Evolutionary conservation across 441 rosid species (phyloP).

Genomic region (Jatropha multifida): DNA sequence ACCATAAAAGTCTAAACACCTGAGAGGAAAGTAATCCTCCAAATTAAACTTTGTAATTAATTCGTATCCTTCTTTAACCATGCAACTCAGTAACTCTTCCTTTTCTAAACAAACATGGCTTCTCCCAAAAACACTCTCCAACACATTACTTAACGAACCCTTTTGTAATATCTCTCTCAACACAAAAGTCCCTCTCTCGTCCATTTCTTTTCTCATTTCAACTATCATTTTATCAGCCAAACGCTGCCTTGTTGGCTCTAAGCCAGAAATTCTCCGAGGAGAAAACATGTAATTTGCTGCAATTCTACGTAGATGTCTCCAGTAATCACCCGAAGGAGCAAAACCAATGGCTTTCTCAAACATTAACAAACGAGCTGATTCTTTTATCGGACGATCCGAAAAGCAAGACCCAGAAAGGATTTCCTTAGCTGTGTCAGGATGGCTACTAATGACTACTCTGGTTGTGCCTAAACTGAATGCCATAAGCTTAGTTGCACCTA

Average conservation of each 20-base stretch:
- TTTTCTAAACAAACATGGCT: not conserved
- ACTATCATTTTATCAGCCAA: constrained; percentile 38
- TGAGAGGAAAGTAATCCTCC: constrained; percentile 55
- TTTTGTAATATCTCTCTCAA: constrained; percentile 42
- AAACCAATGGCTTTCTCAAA: constrained; percentile 77
- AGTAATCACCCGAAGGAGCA: constrained; percentile 57
- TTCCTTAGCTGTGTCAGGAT: constrained; percentile 60
- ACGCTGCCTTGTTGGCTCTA: constrained; percentile 40
- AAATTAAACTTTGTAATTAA: constrained; percentile 44
- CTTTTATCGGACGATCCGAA: constrained; percentile 61
- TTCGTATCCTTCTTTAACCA: constrained; percentile 65
- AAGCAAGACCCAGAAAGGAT: constrained; percentile 53
- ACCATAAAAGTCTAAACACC: constrained; percentile 53
- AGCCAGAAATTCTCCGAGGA: constrained; percentile 39
- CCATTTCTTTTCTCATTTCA: constrained; percentile 32
- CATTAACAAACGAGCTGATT: constrained; percentile 55
- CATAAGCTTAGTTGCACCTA: constrained; percentile 51
- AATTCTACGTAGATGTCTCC: constrained; percentile 55
- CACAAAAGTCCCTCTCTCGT: constrained; percentile 30
- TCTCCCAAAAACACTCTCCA: constrained; percentile 55
- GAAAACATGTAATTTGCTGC: constrained; percentile 61
- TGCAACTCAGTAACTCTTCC: constrained; percentile 30
- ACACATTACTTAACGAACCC: constrained; percentile 47
- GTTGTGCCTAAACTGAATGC: constrained; percentile 53
- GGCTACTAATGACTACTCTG: constrained; percentile 52